Conservation (phyloP, 352 stramenopile species). For the Blastocystis sp. region DNA sequence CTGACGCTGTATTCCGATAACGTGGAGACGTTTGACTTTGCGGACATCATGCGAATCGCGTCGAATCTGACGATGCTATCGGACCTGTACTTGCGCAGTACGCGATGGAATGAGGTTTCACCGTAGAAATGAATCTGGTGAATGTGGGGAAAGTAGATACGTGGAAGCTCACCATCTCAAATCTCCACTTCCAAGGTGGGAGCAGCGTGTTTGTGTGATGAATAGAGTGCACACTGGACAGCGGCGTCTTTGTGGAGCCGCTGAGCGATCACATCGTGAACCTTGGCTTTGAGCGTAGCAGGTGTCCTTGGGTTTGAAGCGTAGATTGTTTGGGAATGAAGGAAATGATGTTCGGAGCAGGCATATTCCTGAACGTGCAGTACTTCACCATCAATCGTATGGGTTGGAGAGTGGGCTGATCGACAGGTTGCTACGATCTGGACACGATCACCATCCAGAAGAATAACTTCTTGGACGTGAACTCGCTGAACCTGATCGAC, state of each 20-base stretch:
- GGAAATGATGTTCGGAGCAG: background rate
- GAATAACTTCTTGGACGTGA: background rate
- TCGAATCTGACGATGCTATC: background rate
- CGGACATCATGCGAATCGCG: background rate
- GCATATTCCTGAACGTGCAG: background rate
- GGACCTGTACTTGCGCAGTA: background rate
- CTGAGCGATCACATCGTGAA: background rate
- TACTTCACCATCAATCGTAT: background rate
- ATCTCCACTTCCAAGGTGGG: background rate
- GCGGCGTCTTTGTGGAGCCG: background rate
- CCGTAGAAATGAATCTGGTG: background rate
- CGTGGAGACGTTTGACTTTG: background rate
- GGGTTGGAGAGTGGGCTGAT: background rate
- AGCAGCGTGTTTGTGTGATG: background rate
- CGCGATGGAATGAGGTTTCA: background rate
- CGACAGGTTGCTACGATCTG: background rate
- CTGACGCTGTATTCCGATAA: background rate
- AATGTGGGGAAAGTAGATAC: background rate
- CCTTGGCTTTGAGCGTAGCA: background rate
- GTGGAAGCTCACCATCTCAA: background rate
- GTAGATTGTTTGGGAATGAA: conserved; percentile 28
- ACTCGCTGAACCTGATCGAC: background rate
- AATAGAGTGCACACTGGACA: background rate
- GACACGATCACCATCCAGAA: background rate
- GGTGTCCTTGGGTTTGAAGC: background rate